These are phyloP conservation scores for Pterocarpus santalinus DNA, from an alignment of 306 rosid genomes.

Conservation along the genomic window DNA sequence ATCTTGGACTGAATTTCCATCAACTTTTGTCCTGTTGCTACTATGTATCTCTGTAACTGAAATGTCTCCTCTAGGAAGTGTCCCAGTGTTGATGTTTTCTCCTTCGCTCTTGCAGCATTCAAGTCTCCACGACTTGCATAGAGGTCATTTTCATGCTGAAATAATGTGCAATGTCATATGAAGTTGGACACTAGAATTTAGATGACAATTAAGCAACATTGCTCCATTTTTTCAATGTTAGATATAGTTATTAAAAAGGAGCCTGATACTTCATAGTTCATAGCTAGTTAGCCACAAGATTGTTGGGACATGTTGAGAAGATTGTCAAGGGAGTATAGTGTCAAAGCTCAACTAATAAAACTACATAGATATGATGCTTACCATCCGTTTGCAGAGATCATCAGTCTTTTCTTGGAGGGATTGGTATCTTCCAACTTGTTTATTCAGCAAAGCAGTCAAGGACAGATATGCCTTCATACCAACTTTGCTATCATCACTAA, in stretches of 20 bases:
- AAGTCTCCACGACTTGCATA: conserved; percentile 61
- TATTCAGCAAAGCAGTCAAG: conserved; percentile 70
- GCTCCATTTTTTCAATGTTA: conserved; percentile 24
- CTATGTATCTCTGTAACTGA: conserved; percentile 90
- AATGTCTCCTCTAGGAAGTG: conserved; percentile 85
- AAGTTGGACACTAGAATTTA: conserved; percentile 30
- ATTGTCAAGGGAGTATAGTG: conserved; percentile 14
- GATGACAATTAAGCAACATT: background rate
- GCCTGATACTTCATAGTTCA: background rate
- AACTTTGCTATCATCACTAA: conserved; percentile 52
- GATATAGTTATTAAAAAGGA: conserved; percentile 1
- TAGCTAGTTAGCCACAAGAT: background rate
- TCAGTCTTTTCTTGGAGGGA: conserved; percentile 85
- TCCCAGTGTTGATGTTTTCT: conserved; percentile 71
- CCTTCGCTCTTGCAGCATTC: conserved; percentile 66
- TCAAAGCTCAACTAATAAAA: conserved; percentile 15
- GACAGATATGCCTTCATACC: conserved; percentile 63
- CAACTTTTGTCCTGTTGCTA: conserved; percentile 86
- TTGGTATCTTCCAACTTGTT: conserved; percentile 82
- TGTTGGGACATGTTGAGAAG: conserved; percentile 9
- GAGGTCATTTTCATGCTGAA: conserved; percentile 78
- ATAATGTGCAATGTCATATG: conserved; percentile 31
- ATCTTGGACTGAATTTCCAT: conserved; percentile 80
- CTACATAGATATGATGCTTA: conserved; percentile 47
- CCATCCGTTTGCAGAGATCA: conserved; percentile 89